phyloP scores from a whole-genome alignment of 192 early-diverging fungal genomes.

The Mortierella claussenii region DNA sequence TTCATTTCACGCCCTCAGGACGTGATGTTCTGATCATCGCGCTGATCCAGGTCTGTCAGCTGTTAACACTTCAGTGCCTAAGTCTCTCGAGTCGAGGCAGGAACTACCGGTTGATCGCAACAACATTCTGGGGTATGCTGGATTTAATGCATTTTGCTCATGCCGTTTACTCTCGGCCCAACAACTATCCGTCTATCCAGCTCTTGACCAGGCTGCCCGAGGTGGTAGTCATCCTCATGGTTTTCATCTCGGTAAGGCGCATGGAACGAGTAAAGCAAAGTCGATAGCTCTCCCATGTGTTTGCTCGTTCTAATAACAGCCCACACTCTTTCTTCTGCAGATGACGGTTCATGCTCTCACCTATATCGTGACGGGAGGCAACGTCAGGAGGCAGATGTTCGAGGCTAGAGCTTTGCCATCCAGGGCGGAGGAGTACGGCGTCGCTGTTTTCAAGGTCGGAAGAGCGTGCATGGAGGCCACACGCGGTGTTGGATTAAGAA shows the following conservation, averaged over 20 bases:
- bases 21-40: conserved; percentile 58
- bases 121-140: conserved; percentile 56
- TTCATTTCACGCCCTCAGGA: conserved; percentile 51
- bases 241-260: conserved; percentile 50
- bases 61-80: conserved; percentile 54
- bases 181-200: conserved; percentile 55
- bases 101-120: conserved; percentile 53
- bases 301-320: neutral
- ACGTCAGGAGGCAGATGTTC: conserved; percentile 58
- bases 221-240: conserved; percentile 55
- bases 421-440: conserved; percentile 54
- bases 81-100: conserved; percentile 52
- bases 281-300: neutral
- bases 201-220: conserved; percentile 56
- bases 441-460: conserved; percentile 60
- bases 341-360: conserved; percentile 50
- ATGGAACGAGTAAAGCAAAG: neutral
- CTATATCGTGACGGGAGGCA: conserved; percentile 55
- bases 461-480: conserved; percentile 60
- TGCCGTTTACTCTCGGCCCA: conserved; percentile 43
- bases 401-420: conserved; percentile 53
- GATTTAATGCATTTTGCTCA: conserved; percentile 55
- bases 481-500: conserved; percentile 54
- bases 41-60: conserved; percentile 51
- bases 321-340: conserved; percentile 8